Conservation (phyloP, 257 asterid genomes). For the Craterostigma plantagineum region DNA sequence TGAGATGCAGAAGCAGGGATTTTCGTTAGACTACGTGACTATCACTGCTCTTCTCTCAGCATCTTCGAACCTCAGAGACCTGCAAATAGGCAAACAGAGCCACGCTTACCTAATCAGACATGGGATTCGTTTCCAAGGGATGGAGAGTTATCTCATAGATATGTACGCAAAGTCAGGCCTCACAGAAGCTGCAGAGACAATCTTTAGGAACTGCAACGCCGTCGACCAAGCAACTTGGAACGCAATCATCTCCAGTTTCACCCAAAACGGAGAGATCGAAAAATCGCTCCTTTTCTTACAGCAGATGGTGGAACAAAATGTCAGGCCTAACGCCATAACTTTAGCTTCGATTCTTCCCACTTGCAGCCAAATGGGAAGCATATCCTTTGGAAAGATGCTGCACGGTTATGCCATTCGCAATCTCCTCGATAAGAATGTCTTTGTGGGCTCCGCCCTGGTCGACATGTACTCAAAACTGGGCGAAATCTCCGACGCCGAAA, state of each 20-base stretch:
- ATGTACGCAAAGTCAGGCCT: constrained; percentile 60
- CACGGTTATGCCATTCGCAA: constrained; percentile 20
- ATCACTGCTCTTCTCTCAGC: constrained; percentile 53
- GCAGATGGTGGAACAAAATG: neutral
- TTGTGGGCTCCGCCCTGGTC: too few relatives aligned
- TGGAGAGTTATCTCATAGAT: constrained; percentile 62
- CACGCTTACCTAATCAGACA: constrained; percentile 57
- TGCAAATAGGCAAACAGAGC: constrained; percentile 39
- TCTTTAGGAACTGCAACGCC: constrained; percentile 21
- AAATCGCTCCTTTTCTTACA: too few relatives aligned
- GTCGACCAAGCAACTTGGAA: constrained; percentile 1
- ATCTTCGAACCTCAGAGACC: constrained; percentile 55
- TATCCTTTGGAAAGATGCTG: constrained; percentile 46
- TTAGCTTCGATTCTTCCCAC: constrained; percentile 73
- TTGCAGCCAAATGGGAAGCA: constrained; percentile 48
- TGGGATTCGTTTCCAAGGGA: constrained; percentile 39
- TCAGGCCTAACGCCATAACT: constrained; percentile 55
- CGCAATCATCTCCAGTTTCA: too few relatives aligned
- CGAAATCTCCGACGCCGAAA: too few relatives aligned
- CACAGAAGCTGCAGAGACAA: constrained; percentile 26
- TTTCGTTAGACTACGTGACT: constrained; percentile 36
- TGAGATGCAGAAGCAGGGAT: constrained; percentile 53
- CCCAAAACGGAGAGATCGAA: too few relatives aligned
- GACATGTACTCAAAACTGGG: too few relatives aligned
- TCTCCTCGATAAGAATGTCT: too few relatives aligned